Base-by-base conservation (phyloP, 805 yeast species). In the Helenozyma rhizophorensis region DNA sequence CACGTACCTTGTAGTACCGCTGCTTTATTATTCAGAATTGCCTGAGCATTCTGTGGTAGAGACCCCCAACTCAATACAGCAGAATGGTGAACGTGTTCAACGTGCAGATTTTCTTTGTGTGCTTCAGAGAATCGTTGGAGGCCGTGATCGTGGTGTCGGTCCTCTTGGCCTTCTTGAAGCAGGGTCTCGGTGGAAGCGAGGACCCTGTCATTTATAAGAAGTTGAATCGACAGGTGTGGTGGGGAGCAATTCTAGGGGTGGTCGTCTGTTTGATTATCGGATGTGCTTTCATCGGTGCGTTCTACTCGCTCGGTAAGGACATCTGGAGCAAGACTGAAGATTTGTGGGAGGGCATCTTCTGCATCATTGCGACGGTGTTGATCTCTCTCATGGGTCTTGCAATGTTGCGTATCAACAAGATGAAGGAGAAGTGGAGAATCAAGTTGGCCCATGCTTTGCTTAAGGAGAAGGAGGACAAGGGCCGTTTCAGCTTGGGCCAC, bases 341-440 rank as follows among this genome's bases (percentile, higher is more conserved):
- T 58, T 60, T 90, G 37, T 90, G 97, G 97, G 98, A 90, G 73
- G 97, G 97, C 68, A 70, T 86, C 37, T 88, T 90, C 58, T 85
- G 94, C 63, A 65, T 90, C 46, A 79, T 90, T 58, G 98, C 97
- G 2, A 77, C 95, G 0, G 65, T 85, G 28, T 76, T 90, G 77
- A 90, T 90, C 54, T 76, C 96, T 9, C 50, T 83, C 50, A 89
- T 90, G 97, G 97, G 98, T 59, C 74, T 90, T 53, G 95, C 97
- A 37, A 85, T 90, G 96, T 74, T 90, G 54, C 78, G 97, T 64
- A 74, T 90, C 60, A 89, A 89, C 70, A 88, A 89, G 70, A 86
- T 89, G 95, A 88, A 87, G 66, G 90, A 78, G 48, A 90, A 90
- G 68, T 90, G 98, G 98, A 79, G 96, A 70, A 72, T 88, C 47